Evolutionary conservation across 2,329 filamentous ascomycete genomes (phyloP).

Genomic region (Epichloe glyceriae): DNA sequence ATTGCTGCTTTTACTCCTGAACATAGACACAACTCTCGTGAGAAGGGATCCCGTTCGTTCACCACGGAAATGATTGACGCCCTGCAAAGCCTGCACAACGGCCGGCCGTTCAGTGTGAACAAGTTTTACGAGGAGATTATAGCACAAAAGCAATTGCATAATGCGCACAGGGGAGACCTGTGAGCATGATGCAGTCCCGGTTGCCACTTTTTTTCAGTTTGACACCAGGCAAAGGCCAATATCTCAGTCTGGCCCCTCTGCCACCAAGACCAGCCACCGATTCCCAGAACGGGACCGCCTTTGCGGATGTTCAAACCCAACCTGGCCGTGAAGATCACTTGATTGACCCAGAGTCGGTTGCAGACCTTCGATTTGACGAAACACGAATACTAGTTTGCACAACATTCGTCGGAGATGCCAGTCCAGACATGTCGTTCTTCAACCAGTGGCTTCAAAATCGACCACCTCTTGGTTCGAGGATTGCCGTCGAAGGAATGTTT

Average conservation of each 20-base stretch:
- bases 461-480: slow-evolving; percentile 41
- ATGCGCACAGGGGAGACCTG: slow-evolving; percentile 26
- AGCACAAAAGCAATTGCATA: slow-evolving; percentile 30
- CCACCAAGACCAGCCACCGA: slow-evolving; percentile 17
- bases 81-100: slow-evolving; percentile 37
- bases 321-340: slow-evolving; percentile 23
- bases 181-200: slow-evolving; percentile 31
- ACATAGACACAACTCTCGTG: slow-evolving; percentile 30
- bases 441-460: slow-evolving; percentile 52
- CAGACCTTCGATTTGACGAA: slow-evolving; percentile 48
- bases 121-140: slow-evolving; percentile 44
- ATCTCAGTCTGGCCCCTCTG: slow-evolving; percentile 38
- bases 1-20: slow-evolving; percentile 48
- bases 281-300: slow-evolving; percentile 16
- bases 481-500: slow-evolving; percentile 55
- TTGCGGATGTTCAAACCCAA: slow-evolving; percentile 11
- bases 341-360: slow-evolving; percentile 34
- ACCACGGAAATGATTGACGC: slow-evolving; percentile 44
- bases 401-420: slow-evolving; percentile 52
- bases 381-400: slow-evolving; percentile 52
- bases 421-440: slow-evolving; percentile 52
- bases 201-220: slow-evolving; percentile 42
- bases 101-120: slow-evolving; percentile 43
- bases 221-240: slow-evolving; percentile 39
- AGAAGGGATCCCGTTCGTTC: slow-evolving; percentile 39